Conservation (phyloP, 176 grass and related monocot species). For the Leersia perrieri region DNA sequence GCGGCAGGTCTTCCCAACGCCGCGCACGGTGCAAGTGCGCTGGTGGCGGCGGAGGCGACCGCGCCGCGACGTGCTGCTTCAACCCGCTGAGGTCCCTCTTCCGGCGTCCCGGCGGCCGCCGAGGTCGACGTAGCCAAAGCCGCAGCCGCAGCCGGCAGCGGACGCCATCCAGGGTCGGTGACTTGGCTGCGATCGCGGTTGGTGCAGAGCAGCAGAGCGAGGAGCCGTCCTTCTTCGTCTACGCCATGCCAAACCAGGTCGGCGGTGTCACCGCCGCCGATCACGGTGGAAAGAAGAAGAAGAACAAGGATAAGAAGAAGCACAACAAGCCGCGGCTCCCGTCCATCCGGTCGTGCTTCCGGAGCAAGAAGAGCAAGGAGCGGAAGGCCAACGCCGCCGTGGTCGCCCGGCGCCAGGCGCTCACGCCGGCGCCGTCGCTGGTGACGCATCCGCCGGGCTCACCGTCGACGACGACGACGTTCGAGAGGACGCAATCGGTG, state of each 20-base stretch:
- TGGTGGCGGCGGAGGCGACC: neutral
- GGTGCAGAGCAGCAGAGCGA: conserved; percentile 17
- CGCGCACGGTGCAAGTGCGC: conserved; percentile 22
- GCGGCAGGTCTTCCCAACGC: conserved; percentile 40
- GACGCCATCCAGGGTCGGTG: conserved; percentile 35
- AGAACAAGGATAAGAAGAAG: conserved; percentile 37
- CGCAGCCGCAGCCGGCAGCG: conserved; percentile 17
- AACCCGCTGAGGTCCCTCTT: conserved; percentile 47
- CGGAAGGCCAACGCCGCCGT: neutral
- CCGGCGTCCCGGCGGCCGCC: conserved; percentile 27
- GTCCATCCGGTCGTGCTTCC: conserved; percentile 48
- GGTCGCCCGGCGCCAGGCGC: conserved; percentile 18
- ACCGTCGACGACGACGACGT: neutral
- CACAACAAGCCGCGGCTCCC: conserved; percentile 32
- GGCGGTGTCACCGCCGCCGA: neutral
- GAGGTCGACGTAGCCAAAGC: conserved; percentile 21
- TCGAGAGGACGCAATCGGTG: neutral
- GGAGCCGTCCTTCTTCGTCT: conserved; percentile 56
- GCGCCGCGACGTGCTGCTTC: conserved; percentile 35
- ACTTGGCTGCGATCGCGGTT: neutral
- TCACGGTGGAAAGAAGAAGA: conserved; percentile 12
- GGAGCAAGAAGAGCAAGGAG: conserved; percentile 36
- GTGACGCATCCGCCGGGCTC: conserved; percentile 38
- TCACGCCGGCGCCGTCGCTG: conserved; percentile 43
- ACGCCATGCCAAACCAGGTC: conserved; percentile 42